Evolutionary conservation across 108 stramenopile species (phyloP).

Genomic region (Skeletonema costatum): DNA sequence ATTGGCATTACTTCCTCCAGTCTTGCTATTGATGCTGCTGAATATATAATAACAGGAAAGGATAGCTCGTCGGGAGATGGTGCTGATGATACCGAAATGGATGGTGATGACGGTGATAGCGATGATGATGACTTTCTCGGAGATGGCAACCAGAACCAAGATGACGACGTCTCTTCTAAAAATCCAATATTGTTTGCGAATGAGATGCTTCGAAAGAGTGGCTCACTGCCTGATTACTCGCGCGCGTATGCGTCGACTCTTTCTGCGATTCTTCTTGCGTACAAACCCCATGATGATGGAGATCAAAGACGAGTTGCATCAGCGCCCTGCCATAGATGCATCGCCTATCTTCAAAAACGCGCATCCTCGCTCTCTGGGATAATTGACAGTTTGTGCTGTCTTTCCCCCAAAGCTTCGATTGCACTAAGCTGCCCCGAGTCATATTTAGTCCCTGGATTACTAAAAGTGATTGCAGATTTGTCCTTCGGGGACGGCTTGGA

Average conservation of each 20-base stretch:
- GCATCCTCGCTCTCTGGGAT: constrained; percentile 57
- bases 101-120: constrained; percentile 36
- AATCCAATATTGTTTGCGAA: constrained; percentile 77
- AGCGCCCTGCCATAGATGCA: constrained; percentile 38
- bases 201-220: constrained; percentile 63
- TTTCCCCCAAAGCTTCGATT: constrained; percentile 53
- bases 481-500: constrained; percentile 30
- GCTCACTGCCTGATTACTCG: constrained; percentile 55
- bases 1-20: constrained; percentile 17
- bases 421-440: constrained; percentile 23
- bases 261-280: constrained; percentile 19
- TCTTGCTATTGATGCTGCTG: constrained; percentile 55
- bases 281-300: not conserved
- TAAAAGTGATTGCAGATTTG: constrained; percentile 33
- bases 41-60: constrained; percentile 66
- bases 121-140: constrained; percentile 24
- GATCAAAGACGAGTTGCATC: not conserved
- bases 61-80: constrained; percentile 29
- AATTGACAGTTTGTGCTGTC: constrained; percentile 75
- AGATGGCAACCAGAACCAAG: constrained; percentile 16
- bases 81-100: constrained; percentile 27
- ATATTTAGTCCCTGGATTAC: constrained; percentile 38
- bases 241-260: constrained; percentile 62
- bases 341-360: constrained; percentile 48
- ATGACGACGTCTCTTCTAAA: not conserved